Base-by-base conservation (phyloP, 208 protist species). In the Trypanosoma conorhini region DNA sequence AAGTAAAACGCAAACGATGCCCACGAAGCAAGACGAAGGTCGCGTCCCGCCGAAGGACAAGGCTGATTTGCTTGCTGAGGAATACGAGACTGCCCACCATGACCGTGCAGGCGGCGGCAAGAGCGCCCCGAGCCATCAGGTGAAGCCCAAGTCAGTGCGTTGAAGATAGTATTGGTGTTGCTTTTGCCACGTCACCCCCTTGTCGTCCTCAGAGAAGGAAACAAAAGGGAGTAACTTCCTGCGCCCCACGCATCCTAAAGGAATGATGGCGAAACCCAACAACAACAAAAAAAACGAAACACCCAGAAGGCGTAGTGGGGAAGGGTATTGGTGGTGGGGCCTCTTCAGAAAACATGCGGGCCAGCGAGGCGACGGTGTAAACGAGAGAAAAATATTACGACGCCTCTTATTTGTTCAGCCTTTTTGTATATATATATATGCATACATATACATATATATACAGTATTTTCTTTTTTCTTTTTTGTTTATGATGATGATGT, bases 101-200 rank as follows among this genome's bases (percentile, higher is more conserved):
- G 86, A 96, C 50, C 88, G 91, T 38, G 74, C 85, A 40, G 91
- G 91, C 42, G 46, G 61, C 56, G 86, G 89, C 76, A 91, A 91
- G 58, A 77, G 84, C 28, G 85, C 81, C 2, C 91, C 91, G 19
- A 91, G 82, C 55, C 81, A 94, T 73, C 81, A 92, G 72, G 52
- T 28, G 28, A 92, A 96, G 77, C 88, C 91, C 56, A 96, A 94
- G 76, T 93, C 88, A 12, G 87, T 96, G 42, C 88, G 91, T 64
- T 73, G 72, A 40, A 1, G 33, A 3, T n/a, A 35, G n/a, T 9
- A 4, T 5, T 5, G 8, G 17, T 30, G n/a, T 30, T 33, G 12
- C 30, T 35, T 59, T 1, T 59, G 10, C 26, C 30, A 1, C 12
- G 7, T 9, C 26, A 10, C 55, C 55, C 21, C 17, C 55, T 31